Conservation (phyloP, 805 yeast species). For the Myxozyma udenii region DNA sequence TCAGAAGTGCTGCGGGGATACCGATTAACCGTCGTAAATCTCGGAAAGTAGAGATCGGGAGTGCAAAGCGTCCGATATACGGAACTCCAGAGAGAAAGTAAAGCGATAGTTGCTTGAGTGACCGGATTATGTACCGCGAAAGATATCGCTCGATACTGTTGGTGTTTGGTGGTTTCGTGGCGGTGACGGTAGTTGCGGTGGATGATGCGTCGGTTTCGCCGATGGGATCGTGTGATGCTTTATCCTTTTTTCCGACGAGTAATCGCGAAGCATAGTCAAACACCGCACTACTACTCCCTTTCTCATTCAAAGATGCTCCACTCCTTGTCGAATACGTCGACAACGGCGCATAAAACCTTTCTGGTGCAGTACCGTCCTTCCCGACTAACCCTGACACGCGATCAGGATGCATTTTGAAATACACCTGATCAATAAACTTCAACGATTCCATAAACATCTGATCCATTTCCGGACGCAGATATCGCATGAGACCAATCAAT, state of each 20-base stretch:
- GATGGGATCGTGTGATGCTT: no score
- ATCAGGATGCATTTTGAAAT: slow-evolving; percentile 45
- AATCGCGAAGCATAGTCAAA: neutral
- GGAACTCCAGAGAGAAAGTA: slow-evolving; percentile 44
- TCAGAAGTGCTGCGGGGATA: slow-evolving; percentile 43
- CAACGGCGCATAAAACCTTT: slow-evolving; percentile 23
- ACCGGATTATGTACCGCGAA: slow-evolving; percentile 34
- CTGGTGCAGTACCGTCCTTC: neutral
- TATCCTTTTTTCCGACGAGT: neutral
- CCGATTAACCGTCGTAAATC: slow-evolving; percentile 49
- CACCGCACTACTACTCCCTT: no score
- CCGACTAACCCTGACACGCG: neutral
- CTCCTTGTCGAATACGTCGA: slow-evolving; percentile 6
- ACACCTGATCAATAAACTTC: slow-evolving; percentile 42
- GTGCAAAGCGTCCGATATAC: slow-evolving; percentile 42
- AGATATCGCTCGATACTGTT: no score
- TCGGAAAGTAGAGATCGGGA: slow-evolving; percentile 47
- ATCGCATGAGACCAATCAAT: slow-evolving; percentile 41
- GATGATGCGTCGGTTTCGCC: neutral
- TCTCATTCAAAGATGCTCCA: neutral
- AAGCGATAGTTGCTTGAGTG: slow-evolving; percentile 37
- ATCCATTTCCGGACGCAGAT: slow-evolving; percentile 44
- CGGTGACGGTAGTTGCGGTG: neutral
- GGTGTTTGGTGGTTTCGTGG: slow-evolving; percentile 19
- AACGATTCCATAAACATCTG: slow-evolving; percentile 43